Evolutionary conservation across 495 filamentous ascomycete species (phyloP), one percentile per base, ranked within the genome.

Genomic region (Penicillium egyptiacum): DNA sequence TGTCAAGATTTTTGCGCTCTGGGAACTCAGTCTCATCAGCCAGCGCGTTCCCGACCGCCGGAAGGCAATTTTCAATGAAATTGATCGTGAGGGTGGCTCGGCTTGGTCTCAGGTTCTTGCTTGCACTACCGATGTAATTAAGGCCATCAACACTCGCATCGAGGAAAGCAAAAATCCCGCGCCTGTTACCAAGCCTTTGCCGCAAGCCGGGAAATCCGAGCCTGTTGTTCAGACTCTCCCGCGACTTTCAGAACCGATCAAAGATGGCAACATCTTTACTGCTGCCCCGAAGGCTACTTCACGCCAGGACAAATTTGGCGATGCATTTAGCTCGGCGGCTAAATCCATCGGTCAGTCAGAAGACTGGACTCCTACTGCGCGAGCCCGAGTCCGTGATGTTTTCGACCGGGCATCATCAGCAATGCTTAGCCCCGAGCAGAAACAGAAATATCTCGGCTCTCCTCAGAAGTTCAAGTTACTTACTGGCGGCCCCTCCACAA

Each of bases 21-120:
- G 92, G 89, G 94, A 98, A 68, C 78, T 98, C 19, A 80, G 82
- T 28, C 80, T 87, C 55, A 95, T 97, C 59, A 85, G 89, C 47
- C 79, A 87, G 50, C 82, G 84, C 31, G 90, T 84, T 56, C 75
- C 84, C 10, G 81, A 83, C 9, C 84, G 95, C 28, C 84, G 94
- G 22, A 89, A 88, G 66, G 80, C 83, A 19, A 91, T 98, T 51
- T 97, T 90, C 73, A 85, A 86, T 53, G 95, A 98, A 61, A 87
- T 97, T 50, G 90, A 96, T 56, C 90, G 94, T 57, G 82, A 83
- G 30, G 86, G 84, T 33, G 88, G 87, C 2, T 81, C 88, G 6
- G 86, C 86, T 45, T 96, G 91, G 91, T 83, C 84, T 14, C 91
- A 96, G 61, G 82, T 97, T 37, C 78, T 85, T 50, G 74, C 70